These are phyloP conservation scores for Pleurotus pulmonarius DNA, from an alignment of 768 basidiomycete species.

Conservation along the genomic window DNA sequence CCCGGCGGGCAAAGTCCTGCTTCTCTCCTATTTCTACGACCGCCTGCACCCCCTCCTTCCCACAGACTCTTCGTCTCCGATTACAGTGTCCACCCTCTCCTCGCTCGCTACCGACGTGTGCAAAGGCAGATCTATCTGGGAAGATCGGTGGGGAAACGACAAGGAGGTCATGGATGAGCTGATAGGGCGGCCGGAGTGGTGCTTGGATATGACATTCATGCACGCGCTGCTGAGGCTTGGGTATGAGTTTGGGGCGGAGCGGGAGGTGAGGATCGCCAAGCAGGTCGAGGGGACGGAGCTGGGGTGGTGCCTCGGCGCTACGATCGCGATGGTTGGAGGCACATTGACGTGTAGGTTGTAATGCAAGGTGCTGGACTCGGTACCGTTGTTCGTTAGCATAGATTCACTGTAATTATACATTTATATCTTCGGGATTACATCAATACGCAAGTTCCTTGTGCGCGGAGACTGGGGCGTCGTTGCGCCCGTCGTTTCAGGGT, in stretches of 20 bases:
- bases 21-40: constrained; percentile 99
- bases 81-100: constrained; percentile 59
- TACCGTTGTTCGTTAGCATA: no score
- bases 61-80: constrained; percentile 11
- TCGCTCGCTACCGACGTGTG: constrained; percentile 72
- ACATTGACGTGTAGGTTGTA: constrained; percentile 51
- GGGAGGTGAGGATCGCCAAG: constrained; percentile 80
- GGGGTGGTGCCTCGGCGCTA: constrained; percentile 90
- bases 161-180: constrained; percentile 53
- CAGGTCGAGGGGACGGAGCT: constrained; percentile 86
- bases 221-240: constrained; percentile 81
- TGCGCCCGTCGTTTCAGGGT: not conserved
- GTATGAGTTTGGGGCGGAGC: constrained; percentile 76
- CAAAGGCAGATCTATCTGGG: constrained; percentile 61
- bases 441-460: no score
- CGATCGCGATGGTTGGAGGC: constrained; percentile 67
- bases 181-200: constrained; percentile 85
- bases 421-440: no score
- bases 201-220: constrained; percentile 95
- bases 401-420: no score
- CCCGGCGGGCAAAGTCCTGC: constrained; percentile 76
- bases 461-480: no score
- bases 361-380: not conserved
- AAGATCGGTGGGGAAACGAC: constrained; percentile 38
- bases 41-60: constrained; percentile 76